Evolutionary conservation across 1,139 yeast genomes (phyloP).

Genomic region (Nakaseomyces sp.): DNA sequence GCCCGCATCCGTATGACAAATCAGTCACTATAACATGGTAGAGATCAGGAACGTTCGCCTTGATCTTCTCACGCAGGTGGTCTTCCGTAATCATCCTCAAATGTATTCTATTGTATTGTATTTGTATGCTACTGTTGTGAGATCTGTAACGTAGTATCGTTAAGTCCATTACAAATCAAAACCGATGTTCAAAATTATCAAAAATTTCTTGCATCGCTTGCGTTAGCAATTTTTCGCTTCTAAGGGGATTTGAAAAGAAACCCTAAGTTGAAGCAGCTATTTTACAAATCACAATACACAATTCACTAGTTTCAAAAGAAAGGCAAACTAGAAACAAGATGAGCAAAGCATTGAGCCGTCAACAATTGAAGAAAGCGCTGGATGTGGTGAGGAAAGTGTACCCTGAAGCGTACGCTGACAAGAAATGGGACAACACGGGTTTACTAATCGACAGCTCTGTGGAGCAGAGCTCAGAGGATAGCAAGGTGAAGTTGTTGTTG

Average conservation of each 20-base stretch:
- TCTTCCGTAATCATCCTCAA: conserved; percentile 19
- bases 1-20: conserved; percentile 76
- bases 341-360: conserved; percentile 17
- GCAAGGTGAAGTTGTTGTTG: conserved; percentile 43
- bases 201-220: too few relatives aligned
- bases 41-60: conserved; percentile 22
- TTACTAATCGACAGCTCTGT: conserved; percentile 55
- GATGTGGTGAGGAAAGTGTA: conserved; percentile 56
- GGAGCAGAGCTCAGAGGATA: conserved; percentile 10
- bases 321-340: too few relatives aligned
- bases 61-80: conserved; percentile 20
- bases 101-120: too few relatives aligned
- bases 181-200: too few relatives aligned
- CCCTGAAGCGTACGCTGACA: conserved; percentile 71
- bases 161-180: neutral
- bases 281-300: too few relatives aligned
- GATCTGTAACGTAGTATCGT: too few relatives aligned
- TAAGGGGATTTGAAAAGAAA: neutral
- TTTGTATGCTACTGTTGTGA: too few relatives aligned
- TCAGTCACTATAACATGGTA: conserved; percentile 31
- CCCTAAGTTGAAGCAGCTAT: neutral
- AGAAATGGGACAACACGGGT: conserved; percentile 92
- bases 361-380: conserved; percentile 41
- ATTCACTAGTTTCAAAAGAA: too few relatives aligned
- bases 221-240: neutral